phyloP scores from a whole-genome alignment of 257 asterid species.

The Jaltomata sinuosa region DNA sequence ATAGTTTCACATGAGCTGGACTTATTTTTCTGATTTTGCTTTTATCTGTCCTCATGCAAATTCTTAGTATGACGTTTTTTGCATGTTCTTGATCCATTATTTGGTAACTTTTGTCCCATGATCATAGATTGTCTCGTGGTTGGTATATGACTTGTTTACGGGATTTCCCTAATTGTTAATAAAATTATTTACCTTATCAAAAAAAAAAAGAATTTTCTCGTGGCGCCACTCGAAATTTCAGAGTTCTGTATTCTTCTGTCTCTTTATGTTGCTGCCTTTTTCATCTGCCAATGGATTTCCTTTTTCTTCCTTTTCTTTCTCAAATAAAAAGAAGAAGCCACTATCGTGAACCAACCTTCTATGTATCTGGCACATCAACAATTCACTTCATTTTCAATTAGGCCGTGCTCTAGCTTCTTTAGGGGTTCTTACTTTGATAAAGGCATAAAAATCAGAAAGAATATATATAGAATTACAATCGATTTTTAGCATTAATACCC shows the following conservation, averaged over 20 bases:
- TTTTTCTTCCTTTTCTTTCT: neutral
- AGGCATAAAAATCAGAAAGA: neutral
- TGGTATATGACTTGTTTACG: neutral
- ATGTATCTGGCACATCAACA: neutral
- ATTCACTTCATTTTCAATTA: neutral
- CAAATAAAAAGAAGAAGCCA: neutral
- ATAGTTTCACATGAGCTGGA: neutral
- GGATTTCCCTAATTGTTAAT: neutral
- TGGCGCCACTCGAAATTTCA: neutral
- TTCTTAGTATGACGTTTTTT: neutral
- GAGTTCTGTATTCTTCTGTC: neutral
- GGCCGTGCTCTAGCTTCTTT: neutral
- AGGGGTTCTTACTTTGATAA: neutral
- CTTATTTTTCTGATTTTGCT: neutral
- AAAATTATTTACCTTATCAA: neutral
- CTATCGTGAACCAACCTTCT: neutral
- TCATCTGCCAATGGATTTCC: neutral
- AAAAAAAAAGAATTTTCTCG: neutral
- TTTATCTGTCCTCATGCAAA: neutral
- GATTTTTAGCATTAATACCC: neutral
- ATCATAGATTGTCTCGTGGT: neutral
- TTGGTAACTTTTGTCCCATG: neutral
- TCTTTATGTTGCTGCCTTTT: neutral
- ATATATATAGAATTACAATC: neutral
- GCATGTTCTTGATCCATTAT: neutral